Evolutionary conservation across 1,139 yeast species (phyloP).

Genomic region (Kodamaea plutei): DNA sequence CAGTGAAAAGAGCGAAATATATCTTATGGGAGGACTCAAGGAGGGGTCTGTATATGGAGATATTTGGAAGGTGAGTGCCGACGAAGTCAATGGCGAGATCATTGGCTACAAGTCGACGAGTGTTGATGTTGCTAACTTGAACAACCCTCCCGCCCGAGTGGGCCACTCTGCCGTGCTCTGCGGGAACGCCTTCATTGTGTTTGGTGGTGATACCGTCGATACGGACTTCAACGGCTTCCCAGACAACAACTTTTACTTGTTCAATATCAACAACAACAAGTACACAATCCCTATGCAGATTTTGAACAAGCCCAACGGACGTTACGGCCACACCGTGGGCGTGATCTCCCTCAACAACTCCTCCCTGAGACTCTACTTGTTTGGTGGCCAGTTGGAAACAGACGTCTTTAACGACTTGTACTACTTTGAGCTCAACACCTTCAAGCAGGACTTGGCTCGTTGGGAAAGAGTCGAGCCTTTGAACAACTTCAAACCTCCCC

Average conservation of each 20-base stretch:
- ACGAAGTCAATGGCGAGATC: slow-evolving; percentile 20
- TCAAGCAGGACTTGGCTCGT: slow-evolving; percentile 74
- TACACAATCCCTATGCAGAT: slow-evolving; percentile 87
- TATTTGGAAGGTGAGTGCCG: slow-evolving; percentile 73
- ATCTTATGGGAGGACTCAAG: slow-evolving; percentile 91
- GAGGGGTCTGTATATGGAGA: slow-evolving; percentile 94
- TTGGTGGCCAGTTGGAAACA: slow-evolving; percentile 95
- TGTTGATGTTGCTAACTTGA: slow-evolving; percentile 50
- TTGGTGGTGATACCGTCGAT: slow-evolving; percentile 94
- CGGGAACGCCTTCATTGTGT: slow-evolving; percentile 92
- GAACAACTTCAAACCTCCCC: slow-evolving; percentile 68
- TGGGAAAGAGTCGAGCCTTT: slow-evolving; percentile 74
- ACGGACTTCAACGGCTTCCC: slow-evolving; percentile 78
- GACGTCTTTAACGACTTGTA: slow-evolving; percentile 81
- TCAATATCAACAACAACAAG: slow-evolving; percentile 83
- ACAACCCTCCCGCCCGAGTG: slow-evolving; percentile 90
- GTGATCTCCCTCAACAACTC: slow-evolving; percentile 57
- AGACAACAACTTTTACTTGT: slow-evolving; percentile 82
- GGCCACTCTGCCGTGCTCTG: slow-evolving; percentile 92
- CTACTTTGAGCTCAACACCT: slow-evolving; percentile 83
- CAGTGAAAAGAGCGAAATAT: slow-evolving; percentile 79
- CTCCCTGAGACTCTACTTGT: slow-evolving; percentile 74
- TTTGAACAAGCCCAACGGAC: slow-evolving; percentile 81
- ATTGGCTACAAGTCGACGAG: slow-evolving; percentile 52
- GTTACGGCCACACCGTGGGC: slow-evolving; percentile 86